phyloP scores from a whole-genome alignment of 179 eudicot genomes.

The Sideroxylon spinosum region DNA sequence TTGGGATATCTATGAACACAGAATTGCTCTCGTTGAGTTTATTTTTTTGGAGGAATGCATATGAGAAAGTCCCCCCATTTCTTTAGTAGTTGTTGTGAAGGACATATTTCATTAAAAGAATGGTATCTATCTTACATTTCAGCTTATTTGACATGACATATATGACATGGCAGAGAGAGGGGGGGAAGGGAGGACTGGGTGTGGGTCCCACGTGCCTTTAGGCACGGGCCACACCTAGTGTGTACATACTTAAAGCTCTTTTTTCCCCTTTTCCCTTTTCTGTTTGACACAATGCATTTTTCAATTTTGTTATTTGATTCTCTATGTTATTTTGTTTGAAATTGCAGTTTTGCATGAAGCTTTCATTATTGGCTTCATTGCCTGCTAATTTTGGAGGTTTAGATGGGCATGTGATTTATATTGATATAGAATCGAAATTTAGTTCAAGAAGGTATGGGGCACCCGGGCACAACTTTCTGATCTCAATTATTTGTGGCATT shows the following conservation, averaged over 20 bases:
- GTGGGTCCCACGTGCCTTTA: no score
- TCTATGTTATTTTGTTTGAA: slow-evolving; percentile 8
- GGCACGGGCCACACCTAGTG: no score
- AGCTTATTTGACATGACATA: no score
- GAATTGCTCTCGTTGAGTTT: not conserved
- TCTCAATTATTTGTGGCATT: slow-evolving; percentile 6
- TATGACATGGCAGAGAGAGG: no score
- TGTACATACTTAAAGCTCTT: not conserved
- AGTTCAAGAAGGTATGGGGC: slow-evolving; percentile 68
- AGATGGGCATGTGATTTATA: slow-evolving; percentile 70
- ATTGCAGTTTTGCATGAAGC: slow-evolving; percentile 81
- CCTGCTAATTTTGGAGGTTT: slow-evolving; percentile 74
- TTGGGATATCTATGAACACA: not conserved
- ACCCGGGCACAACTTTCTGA: slow-evolving; percentile 9
- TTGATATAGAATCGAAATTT: slow-evolving; percentile 85
- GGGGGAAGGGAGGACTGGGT: no score
- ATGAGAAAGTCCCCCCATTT: not conserved
- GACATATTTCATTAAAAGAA: not conserved
- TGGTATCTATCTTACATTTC: no score
- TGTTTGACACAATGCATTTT: not conserved
- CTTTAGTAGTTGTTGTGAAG: not conserved
- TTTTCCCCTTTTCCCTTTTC: not conserved
- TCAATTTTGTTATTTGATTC: not conserved
- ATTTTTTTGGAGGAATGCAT: not conserved
- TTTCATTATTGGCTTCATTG: slow-evolving; percentile 70